Conservation (phyloP, 768 basidiomycete genomes). For the Termitomyces sp. region DNA sequence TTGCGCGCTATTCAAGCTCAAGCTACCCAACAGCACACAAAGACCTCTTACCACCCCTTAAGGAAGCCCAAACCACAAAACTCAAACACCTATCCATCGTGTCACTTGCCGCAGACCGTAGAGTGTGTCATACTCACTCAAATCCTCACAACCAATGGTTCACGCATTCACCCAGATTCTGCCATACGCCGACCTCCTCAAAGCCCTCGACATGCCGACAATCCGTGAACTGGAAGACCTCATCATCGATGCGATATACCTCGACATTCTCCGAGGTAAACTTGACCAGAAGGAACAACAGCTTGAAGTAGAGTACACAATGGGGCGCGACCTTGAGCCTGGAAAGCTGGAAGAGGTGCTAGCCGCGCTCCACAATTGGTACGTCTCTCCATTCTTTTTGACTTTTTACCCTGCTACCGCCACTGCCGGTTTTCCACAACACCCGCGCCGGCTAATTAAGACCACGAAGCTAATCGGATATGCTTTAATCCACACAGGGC, state of each 20-base stretch:
- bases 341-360: constrained; percentile 59
- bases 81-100: constrained; percentile 92
- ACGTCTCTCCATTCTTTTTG: constrained; percentile 15
- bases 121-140: constrained; percentile 44
- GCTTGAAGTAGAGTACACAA: constrained; percentile 87
- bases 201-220: constrained; percentile 66
- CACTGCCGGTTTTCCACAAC: background rate
- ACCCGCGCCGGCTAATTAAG: background rate
- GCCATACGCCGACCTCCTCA: constrained; percentile 69
- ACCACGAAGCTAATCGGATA: background rate
- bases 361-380: constrained; percentile 65
- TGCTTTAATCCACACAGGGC: constrained; percentile 43
- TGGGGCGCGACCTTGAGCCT: constrained; percentile 88
- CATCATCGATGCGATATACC: constrained; percentile 95
- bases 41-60: constrained; percentile 60
- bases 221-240: constrained; percentile 93
- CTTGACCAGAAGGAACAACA: constrained; percentile 90
- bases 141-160: background rate
- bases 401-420: background rate
- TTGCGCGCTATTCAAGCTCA: background rate
- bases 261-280: constrained; percentile 83
- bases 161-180: constrained; percentile 50
- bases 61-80: constrained; percentile 73
- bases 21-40: constrained; percentile 49
- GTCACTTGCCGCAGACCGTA: constrained; percentile 68